Percentiles rank a stretch among this genome's conserved stretches.
Evolutionary conservation across 2,329 filamentous ascomycete species (phyloP).

Genomic region (Apiospora koreana): DNA sequence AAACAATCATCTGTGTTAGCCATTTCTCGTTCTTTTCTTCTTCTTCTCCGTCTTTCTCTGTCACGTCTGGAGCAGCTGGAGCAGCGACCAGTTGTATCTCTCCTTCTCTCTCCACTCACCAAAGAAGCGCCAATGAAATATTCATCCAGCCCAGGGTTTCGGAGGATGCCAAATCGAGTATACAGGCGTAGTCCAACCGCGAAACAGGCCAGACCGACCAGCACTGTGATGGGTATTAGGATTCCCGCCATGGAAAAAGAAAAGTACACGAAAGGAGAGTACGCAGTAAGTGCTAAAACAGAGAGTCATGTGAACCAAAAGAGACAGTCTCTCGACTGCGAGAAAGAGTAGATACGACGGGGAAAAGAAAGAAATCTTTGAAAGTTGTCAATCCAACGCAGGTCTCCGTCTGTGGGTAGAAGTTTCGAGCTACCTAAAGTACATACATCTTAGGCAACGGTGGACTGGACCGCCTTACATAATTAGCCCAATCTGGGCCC

Average conservation of each 20-base stretch:
- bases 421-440: not conserved
- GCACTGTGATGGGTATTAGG: slow-evolving; percentile 17
- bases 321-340: not conserved
- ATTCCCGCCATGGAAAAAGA: not conserved
- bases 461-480: not conserved
- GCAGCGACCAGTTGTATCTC: too few relatives aligned
- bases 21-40: not conserved
- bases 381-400: too few relatives aligned
- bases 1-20: not conserved
- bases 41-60: too few relatives aligned
- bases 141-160: slow-evolving; percentile 20
- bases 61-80: too few relatives aligned
- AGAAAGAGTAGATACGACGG: not conserved
- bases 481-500: not conserved
- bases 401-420: too few relatives aligned
- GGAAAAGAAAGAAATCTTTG: not conserved
- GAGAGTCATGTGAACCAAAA: too few relatives aligned
- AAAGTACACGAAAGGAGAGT: not conserved
- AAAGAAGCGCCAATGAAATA: slow-evolving; percentile 20
- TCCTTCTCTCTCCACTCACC: slow-evolving; percentile 14
- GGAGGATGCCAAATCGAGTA: slow-evolving; percentile 18
- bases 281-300: not conserved
- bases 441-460: too few relatives aligned
- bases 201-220: slow-evolving; percentile 16
- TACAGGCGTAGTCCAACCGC: slow-evolving; percentile 21